phyloP scores from a whole-genome alignment of 768 basidiomycete species.

The Tricholoma furcatifolium region DNA sequence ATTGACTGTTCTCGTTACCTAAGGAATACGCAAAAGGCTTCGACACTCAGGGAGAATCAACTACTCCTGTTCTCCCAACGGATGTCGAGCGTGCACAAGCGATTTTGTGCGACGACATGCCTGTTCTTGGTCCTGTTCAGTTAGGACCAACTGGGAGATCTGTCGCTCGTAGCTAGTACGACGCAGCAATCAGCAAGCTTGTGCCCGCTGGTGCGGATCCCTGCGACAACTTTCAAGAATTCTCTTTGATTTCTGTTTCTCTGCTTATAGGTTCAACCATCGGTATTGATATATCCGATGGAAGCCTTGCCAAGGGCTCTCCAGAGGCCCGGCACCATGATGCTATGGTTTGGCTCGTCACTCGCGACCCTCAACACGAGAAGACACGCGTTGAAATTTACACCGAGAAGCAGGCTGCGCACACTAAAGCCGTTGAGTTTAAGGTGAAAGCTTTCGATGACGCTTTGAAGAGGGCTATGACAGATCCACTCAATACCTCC shows the following conservation, averaged over 20 bases:
- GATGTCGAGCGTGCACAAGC: neutral
- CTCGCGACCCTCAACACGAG: neutral
- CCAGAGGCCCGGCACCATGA: neutral
- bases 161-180: constrained; percentile 6
- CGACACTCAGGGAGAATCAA: neutral
- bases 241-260: too few species aligned
- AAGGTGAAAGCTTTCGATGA: constrained; percentile 3
- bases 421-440: neutral
- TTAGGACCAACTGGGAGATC: constrained; percentile 4
- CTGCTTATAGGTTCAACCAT: neutral
- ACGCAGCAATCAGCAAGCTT: constrained; percentile 6
- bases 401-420: neutral
- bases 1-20: too few species aligned
- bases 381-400: constrained; percentile 3
- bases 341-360: constrained; percentile 3
- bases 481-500: neutral
- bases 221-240: too few species aligned
- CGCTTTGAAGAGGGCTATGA: neutral
- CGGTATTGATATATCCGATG: constrained; percentile 1
- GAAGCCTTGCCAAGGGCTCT: neutral
- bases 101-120: constrained; percentile 6
- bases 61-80: neutral
- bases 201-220: constrained; percentile 3
- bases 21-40: constrained; percentile 3
- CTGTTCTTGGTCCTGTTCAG: neutral